Evolutionary conservation across 2,329 filamentous ascomycete genomes (phyloP).

Genomic region (Ophiostoma tasmaniense): DNA sequence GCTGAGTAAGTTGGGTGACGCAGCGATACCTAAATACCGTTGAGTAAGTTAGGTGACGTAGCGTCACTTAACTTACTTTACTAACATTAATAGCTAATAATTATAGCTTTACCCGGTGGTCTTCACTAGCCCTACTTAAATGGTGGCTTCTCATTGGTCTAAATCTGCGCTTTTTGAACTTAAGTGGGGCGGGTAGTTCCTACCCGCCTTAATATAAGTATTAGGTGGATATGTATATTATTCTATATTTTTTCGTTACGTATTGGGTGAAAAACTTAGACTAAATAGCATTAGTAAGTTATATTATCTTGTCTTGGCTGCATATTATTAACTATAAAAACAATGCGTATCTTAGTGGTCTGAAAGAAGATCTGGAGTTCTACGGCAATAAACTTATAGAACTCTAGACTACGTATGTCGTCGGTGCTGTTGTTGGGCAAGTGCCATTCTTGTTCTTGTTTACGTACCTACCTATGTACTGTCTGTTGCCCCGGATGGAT

Average conservation of each 20-base stretch:
- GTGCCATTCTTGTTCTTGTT: constrained; percentile 12
- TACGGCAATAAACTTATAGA: constrained; percentile 22
- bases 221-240: constrained; percentile 6
- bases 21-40: too few relatives aligned
- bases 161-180: too few relatives aligned
- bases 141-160: too few relatives aligned
- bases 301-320: constrained; percentile 6
- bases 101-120: too few relatives aligned
- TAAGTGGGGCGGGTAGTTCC: too few relatives aligned
- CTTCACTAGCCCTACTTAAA: too few relatives aligned
- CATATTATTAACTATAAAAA: constrained; percentile 3
- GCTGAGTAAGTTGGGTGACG: too few relatives aligned
- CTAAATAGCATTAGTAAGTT: constrained; percentile 23
- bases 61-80: too few relatives aligned
- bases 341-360: constrained; percentile 26
- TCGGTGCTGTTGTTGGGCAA: constrained; percentile 12
- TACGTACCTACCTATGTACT: constrained; percentile 25
- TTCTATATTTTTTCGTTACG: constrained; percentile 7
- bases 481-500: constrained; percentile 21
- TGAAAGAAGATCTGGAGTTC: constrained; percentile 24
- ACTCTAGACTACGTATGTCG: constrained; percentile 21
- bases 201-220: too few relatives aligned
- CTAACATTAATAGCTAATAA: too few relatives aligned
- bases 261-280: constrained; percentile 25
- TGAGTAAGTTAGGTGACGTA: too few relatives aligned